These are phyloP conservation scores for Yamadazyma takamatsuzukensis DNA, from an alignment of 805 yeast genomes.

Conservation along the genomic window DNA sequence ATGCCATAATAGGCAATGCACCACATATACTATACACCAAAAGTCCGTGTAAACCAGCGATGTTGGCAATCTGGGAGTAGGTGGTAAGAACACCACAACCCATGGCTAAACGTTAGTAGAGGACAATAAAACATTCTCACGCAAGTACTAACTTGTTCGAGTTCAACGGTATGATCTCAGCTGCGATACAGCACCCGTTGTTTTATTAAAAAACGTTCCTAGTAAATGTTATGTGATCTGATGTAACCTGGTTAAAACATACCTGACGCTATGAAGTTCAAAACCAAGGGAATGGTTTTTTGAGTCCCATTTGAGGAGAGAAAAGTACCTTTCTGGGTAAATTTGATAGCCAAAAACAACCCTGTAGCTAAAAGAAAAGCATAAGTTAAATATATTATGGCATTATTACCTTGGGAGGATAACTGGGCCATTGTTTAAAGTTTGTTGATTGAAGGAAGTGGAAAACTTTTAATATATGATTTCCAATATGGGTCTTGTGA, in stretches of 20 bases:
- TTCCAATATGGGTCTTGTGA: not conserved
- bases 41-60: constrained; percentile 83
- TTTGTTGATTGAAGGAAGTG: not conserved
- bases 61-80: constrained; percentile 80
- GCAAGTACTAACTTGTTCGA: constrained; percentile 45
- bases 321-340: constrained; percentile 52
- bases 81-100: constrained; percentile 88
- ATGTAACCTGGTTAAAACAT: constrained; percentile 30
- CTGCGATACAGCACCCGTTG: constrained; percentile 14
- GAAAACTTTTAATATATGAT: not conserved
- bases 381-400: constrained; percentile 40
- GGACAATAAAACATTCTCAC: constrained; percentile 35
- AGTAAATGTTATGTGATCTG: not conserved
- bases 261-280: constrained; percentile 91
- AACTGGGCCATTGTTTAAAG: constrained; percentile 18
- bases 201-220: too few relatives aligned
- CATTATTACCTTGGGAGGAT: constrained; percentile 40
- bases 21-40: constrained; percentile 77
- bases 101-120: constrained; percentile 48
- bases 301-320: constrained; percentile 79
- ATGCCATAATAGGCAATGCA: constrained; percentile 79
- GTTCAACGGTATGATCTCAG: constrained; percentile 43
- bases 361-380: constrained; percentile 39
- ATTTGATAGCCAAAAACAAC: constrained; percentile 51
- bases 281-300: constrained; percentile 72